Base-by-base conservation (phyloP, 306 rosid genomes). In the Purshia tridentata region DNA sequence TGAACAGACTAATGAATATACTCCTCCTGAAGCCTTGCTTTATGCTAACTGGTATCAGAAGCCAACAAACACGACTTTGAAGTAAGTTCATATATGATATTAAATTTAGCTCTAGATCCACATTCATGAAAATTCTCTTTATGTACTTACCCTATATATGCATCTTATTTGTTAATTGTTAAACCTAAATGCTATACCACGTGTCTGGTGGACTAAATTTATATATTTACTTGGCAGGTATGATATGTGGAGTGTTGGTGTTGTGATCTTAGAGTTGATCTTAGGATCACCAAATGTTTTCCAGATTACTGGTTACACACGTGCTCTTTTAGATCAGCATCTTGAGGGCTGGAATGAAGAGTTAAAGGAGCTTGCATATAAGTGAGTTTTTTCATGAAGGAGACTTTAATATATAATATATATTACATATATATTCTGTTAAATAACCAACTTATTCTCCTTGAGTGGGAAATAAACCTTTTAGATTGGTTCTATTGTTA, bases 191-290 rank as follows among this genome's bases (percentile, higher is more conserved):
- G 16, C 5, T 51, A 51, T 19, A 58, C 42, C 42, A 19, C 59
- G 23, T 29, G 12, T 51, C 4, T 52, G 15, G 55, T 75, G 64
- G 66, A 39, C 41, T 61, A 61, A 37, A 15, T 9, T 23, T 59
- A 70, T 63, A 67, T 46, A 60, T 46, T 79, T 55, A 18, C 63
- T 8, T 70, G 72, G 65, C 94, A 89, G 98, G 84, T 94, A 89
- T 81, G 97, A 94, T 85, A 91, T 91, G 92, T 94, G 97, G 98
- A 94, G 97, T 41, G 92, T 88, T 63, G 97, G 98, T 79, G 91
- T 94, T 78, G 94, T 94, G 84, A 89, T 94, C 85, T 77, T 94
- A 84, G 98, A 94, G 81, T 80, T 94, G 84, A 82, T 88, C 78
- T 67, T 94, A 75, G 98, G 98, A 71, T 88, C 97, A 19, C 94